Percentiles rank a stretch among this genome's conserved stretches.
These are phyloP conservation scores for Fistulifera pelliculosa DNA, from an alignment of 108 stramenopile genomes.

Conservation along the genomic window DNA sequence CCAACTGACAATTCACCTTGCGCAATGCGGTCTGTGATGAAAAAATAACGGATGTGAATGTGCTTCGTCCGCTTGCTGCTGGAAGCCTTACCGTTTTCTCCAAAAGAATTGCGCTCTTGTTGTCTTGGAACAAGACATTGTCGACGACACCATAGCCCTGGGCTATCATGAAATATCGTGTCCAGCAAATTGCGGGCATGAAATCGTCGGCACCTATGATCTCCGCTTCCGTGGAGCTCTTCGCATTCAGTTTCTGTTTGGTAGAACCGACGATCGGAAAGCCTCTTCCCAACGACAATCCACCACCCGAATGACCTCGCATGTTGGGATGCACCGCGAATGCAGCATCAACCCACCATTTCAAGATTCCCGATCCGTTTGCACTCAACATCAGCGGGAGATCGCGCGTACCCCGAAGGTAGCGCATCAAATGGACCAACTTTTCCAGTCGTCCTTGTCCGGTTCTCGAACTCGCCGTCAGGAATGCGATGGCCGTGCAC, in stretches of 20 bases:
- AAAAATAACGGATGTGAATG: slow-evolving; percentile 23
- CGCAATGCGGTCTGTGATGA: slow-evolving; percentile 12
- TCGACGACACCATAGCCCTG: slow-evolving; percentile 19
- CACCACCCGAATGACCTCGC: slow-evolving; percentile 27
- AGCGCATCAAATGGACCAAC: slow-evolving; percentile 7
- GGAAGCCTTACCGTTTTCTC: slow-evolving; percentile 24
- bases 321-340: slow-evolving; percentile 25
- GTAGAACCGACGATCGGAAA: slow-evolving; percentile 3
- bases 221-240: slow-evolving; percentile 31
- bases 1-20: neutral
- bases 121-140: slow-evolving; percentile 30
- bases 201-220: slow-evolving; percentile 20
- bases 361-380: neutral
- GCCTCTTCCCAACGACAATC: slow-evolving; percentile 17
- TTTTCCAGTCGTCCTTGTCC: slow-evolving; percentile 31
- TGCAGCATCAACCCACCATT: slow-evolving; percentile 11
- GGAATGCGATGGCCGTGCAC: slow-evolving; percentile 21
- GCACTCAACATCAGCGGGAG: slow-evolving; percentile 1
- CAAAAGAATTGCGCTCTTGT: slow-evolving; percentile 26
- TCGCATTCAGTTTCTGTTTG: slow-evolving; percentile 26
- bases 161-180: slow-evolving; percentile 17
- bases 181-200: slow-evolving; percentile 19
- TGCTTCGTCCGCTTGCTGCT: slow-evolving; percentile 20
- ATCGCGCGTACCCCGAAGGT: neutral
- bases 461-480: slow-evolving; percentile 25